phyloP scores from a whole-genome alignment of 2,329 filamentous ascomycete genomes.

The Achaetomium macrosporum region DNA sequence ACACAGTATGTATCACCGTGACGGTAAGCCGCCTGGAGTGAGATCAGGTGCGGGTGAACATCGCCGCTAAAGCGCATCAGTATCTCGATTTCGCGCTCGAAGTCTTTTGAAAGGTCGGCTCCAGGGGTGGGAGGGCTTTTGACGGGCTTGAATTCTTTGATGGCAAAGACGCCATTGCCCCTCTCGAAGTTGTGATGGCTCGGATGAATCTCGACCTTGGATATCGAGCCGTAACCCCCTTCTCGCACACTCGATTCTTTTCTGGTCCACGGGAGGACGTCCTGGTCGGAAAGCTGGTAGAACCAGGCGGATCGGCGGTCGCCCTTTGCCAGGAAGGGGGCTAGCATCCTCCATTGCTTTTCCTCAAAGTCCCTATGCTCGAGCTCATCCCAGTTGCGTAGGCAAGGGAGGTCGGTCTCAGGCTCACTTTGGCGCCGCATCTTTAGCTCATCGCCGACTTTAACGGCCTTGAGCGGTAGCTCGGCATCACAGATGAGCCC shows the following conservation, averaged over 20 bases:
- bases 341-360: slow-evolving; percentile 7
- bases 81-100: too few species aligned
- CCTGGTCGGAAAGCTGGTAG: slow-evolving; percentile 7
- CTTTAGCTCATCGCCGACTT: neutral
- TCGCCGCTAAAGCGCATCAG: slow-evolving; percentile 3
- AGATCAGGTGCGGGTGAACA: slow-evolving; percentile 9
- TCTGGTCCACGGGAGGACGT: slow-evolving; percentile 8
- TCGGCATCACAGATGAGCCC: slow-evolving; percentile 1
- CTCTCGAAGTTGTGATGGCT: slow-evolving; percentile 12
- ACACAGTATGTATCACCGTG: slow-evolving; percentile 8
- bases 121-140: too few species aligned
- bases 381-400: neutral
- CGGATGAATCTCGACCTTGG: slow-evolving; percentile 5
- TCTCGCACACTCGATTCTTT: neutral
- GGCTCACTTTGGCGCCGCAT: neutral
- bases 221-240: slow-evolving; percentile 7
- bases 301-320: neutral
- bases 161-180: slow-evolving; percentile 2
- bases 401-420: neutral
- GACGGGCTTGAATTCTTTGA: slow-evolving; percentile 8
- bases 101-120: too few species aligned
- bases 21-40: slow-evolving; percentile 6
- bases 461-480: slow-evolving; percentile 5
- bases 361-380: slow-evolving; percentile 2
- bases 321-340: slow-evolving; percentile 8